Evolutionary conservation across 768 basidiomycete species (phyloP).

Genomic region (Phallus indusiatus): DNA sequence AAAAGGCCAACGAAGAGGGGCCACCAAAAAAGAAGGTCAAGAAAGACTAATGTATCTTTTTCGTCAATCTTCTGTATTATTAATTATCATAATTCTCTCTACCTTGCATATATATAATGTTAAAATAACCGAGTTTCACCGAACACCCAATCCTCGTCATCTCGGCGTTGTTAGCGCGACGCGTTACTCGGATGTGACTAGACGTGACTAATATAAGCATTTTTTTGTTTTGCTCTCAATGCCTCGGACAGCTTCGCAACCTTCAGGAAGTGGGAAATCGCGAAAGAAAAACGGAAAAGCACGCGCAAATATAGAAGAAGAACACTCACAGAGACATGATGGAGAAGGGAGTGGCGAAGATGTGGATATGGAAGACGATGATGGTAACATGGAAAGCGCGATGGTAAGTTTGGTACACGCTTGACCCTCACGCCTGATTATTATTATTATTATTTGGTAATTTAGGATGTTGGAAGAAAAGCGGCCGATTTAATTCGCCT

Average conservation of each 20-base stretch:
- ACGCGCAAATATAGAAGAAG: constrained; percentile 60
- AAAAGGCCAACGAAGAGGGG: constrained; percentile 28
- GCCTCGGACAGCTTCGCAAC: neutral
- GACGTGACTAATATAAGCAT: neutral
- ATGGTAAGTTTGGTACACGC: neutral
- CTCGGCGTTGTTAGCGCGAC: no score
- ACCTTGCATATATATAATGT: neutral
- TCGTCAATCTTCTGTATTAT: neutral
- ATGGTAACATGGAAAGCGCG: neutral
- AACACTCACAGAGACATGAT: constrained; percentile 48
- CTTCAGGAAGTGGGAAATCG: constrained; percentile 23
- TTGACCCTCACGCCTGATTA: neutral
- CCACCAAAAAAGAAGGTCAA: constrained; percentile 74
- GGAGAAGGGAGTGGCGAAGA: constrained; percentile 26
- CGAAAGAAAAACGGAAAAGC: constrained; percentile 22
- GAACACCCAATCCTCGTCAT: no score
- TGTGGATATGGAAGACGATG: constrained; percentile 13
- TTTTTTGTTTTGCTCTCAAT: neutral
- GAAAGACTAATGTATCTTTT: constrained; percentile 21
- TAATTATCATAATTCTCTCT: no score
- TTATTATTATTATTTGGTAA: neutral
- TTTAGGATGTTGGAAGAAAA: constrained; percentile 53
- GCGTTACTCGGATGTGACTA: neutral
- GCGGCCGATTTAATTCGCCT: constrained; percentile 68
- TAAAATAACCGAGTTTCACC: neutral